Base-by-base conservation (phyloP, 2,329 filamentous ascomycete species). In the Apiospora arundinis region DNA sequence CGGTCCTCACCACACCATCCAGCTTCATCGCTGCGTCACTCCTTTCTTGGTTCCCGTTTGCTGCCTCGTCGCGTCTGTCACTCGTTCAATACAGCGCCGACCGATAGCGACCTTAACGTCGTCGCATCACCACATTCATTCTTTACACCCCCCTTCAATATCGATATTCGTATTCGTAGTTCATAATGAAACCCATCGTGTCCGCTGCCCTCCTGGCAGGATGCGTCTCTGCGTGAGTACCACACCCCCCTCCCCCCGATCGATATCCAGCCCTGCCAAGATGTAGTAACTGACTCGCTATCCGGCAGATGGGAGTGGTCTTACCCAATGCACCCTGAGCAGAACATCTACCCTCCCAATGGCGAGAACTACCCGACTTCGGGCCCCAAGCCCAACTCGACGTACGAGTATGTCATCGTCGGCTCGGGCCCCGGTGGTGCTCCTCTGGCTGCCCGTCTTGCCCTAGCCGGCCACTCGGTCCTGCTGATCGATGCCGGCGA, bases 321-420 rank as follows among this genome's bases (percentile, higher is more conserved):
- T 14, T 68, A n/a, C 66, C 66, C 66, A 14, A 32, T 28, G 4
- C 66, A 46, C 66, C 66, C 66, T 5, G 37, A 68, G 66, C 66
- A 68, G 66, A 37, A 68, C 44, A 68, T 68, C 25, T 48, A 46
- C 25, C 44, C 44, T 40, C 67, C 67, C 67, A 69, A 56, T 14
- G 67, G 67, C 67, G 21, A 49, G n/a, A 69, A 49, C 46, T 49
- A 40, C 45, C 46, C 67, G 18, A 32, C 32, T 44, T 23, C 45
- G 2, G 68, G 48, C 42, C 71, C 71, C 32, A 45, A 66, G 23
- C 67, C 67, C 45, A 70, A 71, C 70, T 71, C 70, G 67, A 75
- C 77, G 23, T 92, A 92, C 76, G 90, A 92, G 72, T 92, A 91
- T 80, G 83, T 92, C 48, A 84, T 92, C 12, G 87, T 92, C 45